phyloP scores from a whole-genome alignment of 2,329 filamentous ascomycete genomes.

The Macrophomina tecta region DNA sequence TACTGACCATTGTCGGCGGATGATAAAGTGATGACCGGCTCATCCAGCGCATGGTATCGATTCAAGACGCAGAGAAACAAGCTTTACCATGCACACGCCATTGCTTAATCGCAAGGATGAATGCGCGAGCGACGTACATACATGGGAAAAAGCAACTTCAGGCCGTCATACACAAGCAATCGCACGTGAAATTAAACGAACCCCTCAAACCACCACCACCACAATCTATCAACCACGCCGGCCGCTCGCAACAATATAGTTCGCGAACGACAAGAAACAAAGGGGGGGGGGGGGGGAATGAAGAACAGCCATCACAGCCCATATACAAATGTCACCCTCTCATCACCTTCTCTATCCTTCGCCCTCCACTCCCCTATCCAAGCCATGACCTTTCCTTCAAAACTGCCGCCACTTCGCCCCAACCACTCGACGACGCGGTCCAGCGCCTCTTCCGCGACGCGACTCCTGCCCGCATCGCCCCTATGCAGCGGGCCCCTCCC shows the following conservation, averaged over 20 bases:
- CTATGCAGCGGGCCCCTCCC: conserved; percentile 33
- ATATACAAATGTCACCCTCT: conserved; percentile 55
- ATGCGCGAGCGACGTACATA: too few species aligned
- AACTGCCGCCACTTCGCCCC: conserved; percentile 33
- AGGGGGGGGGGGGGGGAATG: too few species aligned
- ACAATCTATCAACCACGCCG: neutral
- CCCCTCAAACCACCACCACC: neutral
- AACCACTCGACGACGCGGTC: conserved; percentile 28
- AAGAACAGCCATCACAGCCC: conserved; percentile 36
- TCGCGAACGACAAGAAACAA: too few species aligned
- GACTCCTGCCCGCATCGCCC: conserved; percentile 34
- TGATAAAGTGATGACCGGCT: too few species aligned
- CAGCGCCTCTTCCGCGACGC: conserved; percentile 33
- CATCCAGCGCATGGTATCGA: too few species aligned
- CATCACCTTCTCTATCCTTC: conserved; percentile 49
- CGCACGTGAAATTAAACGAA: neutral
- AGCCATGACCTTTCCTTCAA: neutral
- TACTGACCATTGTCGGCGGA: too few species aligned
- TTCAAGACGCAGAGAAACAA: too few species aligned
- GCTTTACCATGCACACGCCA: too few species aligned
- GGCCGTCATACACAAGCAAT: neutral
- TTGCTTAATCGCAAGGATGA: too few species aligned
- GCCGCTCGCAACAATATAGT: too few species aligned
- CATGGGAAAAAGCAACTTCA: neutral
- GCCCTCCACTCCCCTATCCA: conserved; percentile 43